These are phyloP conservation scores for Cyamopsis tetragonoloba DNA, from an alignment of 306 rosid genomes.

Conservation along the genomic window DNA sequence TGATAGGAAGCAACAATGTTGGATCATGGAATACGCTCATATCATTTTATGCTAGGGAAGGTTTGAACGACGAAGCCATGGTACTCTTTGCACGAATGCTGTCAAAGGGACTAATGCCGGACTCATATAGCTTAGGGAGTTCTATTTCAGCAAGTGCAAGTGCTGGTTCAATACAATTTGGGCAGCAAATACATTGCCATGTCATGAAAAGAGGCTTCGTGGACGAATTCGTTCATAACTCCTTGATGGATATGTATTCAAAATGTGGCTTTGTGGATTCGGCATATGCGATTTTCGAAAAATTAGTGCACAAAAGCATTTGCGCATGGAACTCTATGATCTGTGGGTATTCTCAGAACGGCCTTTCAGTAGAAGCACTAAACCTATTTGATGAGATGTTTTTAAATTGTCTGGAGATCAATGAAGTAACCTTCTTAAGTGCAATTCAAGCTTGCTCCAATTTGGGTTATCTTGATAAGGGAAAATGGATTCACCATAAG, in stretches of 20 bases:
- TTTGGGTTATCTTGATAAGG: constrained; percentile 73
- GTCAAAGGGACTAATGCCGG: constrained; percentile 54
- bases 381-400: constrained; percentile 66
- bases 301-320: constrained; percentile 39
- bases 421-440: constrained; percentile 70
- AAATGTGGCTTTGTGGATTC: constrained; percentile 67
- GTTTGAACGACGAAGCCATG: constrained; percentile 50
- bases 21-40: constrained; percentile 67
- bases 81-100: constrained; percentile 53
- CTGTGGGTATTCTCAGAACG: constrained; percentile 73
- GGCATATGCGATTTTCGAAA: constrained; percentile 56
- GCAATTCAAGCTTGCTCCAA: constrained; percentile 87
- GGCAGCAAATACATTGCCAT: constrained; percentile 74
- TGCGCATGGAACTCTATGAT: constrained; percentile 88
- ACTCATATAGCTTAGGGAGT: constrained; percentile 76
- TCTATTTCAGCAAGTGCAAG: constrained; percentile 76
- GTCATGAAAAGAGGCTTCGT: constrained; percentile 56
- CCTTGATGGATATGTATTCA: constrained; percentile 83
- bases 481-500: constrained; percentile 92
- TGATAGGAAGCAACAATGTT: constrained; percentile 40
- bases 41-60: constrained; percentile 58
- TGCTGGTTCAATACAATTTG: constrained; percentile 50
- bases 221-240: constrained; percentile 70
- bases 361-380: constrained; percentile 65
- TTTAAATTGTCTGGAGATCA: constrained; percentile 42